Evolutionary conservation across 352 stramenopile genomes (phyloP).

Genomic region (Pythium inflatum): DNA sequence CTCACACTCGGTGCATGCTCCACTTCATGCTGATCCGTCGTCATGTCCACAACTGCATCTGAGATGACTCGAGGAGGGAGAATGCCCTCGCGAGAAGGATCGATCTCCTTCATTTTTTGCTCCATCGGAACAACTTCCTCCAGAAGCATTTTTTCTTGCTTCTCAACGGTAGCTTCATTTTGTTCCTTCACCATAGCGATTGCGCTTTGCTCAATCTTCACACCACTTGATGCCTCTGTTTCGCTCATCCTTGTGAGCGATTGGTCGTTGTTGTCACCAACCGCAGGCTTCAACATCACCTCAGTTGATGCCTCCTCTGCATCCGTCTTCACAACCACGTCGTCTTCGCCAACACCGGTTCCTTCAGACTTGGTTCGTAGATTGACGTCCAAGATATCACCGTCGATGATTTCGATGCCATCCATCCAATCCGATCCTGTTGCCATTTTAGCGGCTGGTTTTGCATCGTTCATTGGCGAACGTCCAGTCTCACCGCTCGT

Average conservation of each 20-base stretch:
- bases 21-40: too few relatives aligned
- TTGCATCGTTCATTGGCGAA: neutral
- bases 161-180: neutral
- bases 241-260: neutral
- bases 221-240: neutral
- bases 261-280: too few relatives aligned
- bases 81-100: too few relatives aligned
- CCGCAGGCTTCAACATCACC: too few relatives aligned
- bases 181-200: neutral
- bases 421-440: slow-evolving; percentile 11
- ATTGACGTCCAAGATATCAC: neutral
- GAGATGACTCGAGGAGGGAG: too few relatives aligned
- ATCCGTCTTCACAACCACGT: too few relatives aligned
- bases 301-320: too few relatives aligned
- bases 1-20: too few relatives aligned
- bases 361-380: neutral
- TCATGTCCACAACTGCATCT: too few relatives aligned
- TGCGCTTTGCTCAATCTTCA: neutral
- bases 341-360: too few relatives aligned
- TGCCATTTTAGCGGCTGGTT: neutral
- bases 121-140: neutral
- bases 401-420: slow-evolving; percentile 15
- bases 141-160: neutral
- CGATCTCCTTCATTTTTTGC: neutral
- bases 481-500: neutral